Percentiles rank a stretch among this genome's conserved stretches.
phyloP scores from a whole-genome alignment of 2,329 filamentous ascomycete genomes.

The Trichoderma guizhouense region DNA sequence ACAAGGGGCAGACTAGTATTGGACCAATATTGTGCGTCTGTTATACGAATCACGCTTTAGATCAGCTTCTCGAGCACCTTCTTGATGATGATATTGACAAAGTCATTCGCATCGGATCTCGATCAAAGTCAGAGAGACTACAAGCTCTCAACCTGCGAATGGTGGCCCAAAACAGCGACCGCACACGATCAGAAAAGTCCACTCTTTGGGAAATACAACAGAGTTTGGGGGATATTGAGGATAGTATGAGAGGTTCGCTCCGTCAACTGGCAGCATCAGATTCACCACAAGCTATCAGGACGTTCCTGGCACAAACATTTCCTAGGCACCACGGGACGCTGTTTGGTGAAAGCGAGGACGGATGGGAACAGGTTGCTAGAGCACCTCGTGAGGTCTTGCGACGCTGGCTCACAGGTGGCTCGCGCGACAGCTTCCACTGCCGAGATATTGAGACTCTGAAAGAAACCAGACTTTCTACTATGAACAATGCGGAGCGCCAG shows the following conservation, averaged over 20 bases:
- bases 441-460: background rate
- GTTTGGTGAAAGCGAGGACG: slow-evolving; percentile 5
- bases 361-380: background rate
- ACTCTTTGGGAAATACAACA: background rate
- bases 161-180: slow-evolving; percentile 30
- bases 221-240: background rate
- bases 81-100: slow-evolving; percentile 38
- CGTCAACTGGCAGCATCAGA: background rate
- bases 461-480: background rate
- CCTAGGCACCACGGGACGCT: background rate
- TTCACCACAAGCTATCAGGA: background rate
- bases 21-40: slow-evolving; percentile 52
- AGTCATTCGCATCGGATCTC: slow-evolving; percentile 60
- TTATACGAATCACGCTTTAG: slow-evolving; percentile 40
- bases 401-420: background rate
- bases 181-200: slow-evolving; percentile 37
- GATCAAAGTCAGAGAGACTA: slow-evolving; percentile 53
- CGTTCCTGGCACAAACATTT: background rate
- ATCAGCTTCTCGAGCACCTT: slow-evolving; percentile 50
- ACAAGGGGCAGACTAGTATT: slow-evolving; percentile 37
- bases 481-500: slow-evolving; percentile 17
- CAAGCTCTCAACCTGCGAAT: slow-evolving; percentile 47
- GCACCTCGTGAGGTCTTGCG: background rate
- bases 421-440: background rate
- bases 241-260: background rate